Percentiles rank a stretch among this genome's conserved stretches.
Conservation (phyloP, 2,329 filamentous ascomycete species). For the Aspergillus transmontanensis region DNA sequence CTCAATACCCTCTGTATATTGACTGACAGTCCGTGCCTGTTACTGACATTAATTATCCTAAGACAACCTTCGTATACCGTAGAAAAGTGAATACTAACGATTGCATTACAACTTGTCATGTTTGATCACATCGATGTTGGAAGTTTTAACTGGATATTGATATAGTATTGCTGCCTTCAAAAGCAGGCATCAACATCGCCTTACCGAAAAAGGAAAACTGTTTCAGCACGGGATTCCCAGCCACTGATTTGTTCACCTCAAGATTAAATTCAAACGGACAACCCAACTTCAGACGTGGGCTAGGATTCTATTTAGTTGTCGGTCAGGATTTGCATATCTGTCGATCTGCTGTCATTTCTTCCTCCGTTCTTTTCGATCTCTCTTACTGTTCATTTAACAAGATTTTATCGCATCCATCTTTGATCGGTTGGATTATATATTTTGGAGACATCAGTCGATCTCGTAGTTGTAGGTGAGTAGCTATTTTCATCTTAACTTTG, state of each 20-base stretch:
- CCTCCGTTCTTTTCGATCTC: neutral
- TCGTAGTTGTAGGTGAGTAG: neutral
- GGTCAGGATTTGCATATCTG: neutral
- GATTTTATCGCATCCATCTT: neutral
- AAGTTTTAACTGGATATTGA: too few relatives aligned
- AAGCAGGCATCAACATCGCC: neutral
- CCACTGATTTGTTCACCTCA: slow-evolving; percentile 1
- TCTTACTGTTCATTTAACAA: neutral
- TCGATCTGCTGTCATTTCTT: neutral
- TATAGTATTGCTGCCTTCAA: neutral
- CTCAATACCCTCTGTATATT: too few relatives aligned
- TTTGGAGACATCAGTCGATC: neutral
- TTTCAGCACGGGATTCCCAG: neutral
- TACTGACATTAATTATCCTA: too few relatives aligned
- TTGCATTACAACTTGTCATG: too few relatives aligned
- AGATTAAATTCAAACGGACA: neutral
- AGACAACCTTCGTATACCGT: neutral
- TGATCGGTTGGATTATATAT: neutral
- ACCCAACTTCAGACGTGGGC: neutral
- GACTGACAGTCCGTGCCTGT: too few relatives aligned
- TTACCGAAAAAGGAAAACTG: neutral
- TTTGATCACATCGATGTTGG: too few relatives aligned
- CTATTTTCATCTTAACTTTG: too few relatives aligned
- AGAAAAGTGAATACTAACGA: too few relatives aligned
- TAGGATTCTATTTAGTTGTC: neutral